Percentiles rank a stretch among this genome's conserved stretches.
Evolutionary conservation across 768 basidiomycete species (phyloP).

Genomic region (Suillus decipiens): DNA sequence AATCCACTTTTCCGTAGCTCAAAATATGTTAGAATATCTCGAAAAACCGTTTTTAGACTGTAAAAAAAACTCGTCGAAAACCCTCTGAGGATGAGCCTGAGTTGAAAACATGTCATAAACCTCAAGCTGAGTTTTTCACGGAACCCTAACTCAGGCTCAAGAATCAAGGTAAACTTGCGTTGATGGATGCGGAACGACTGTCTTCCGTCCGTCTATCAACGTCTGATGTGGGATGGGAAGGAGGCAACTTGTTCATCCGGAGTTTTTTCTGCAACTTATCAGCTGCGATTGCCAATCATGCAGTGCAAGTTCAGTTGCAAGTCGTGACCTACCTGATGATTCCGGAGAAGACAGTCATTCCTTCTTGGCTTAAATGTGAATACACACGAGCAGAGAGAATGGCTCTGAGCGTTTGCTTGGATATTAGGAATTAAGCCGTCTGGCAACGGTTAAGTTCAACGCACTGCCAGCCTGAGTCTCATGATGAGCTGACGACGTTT

Average conservation of each 20-base stretch:
- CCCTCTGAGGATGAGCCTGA: no score
- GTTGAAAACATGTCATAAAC: no score
- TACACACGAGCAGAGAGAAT: not conserved
- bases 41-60: no score
- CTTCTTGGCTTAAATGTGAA: not conserved
- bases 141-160: no score
- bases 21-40: no score
- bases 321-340: no score
- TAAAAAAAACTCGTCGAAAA: no score
- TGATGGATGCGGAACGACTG: not conserved
- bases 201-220: not conserved
- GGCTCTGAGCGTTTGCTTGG: not conserved
- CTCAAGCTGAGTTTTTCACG: no score
- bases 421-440: not conserved
- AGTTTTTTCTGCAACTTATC: not conserved
- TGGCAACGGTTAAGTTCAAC: not conserved
- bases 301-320: not conserved
- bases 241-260: not conserved
- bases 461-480: not conserved
- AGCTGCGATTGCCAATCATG: not conserved
- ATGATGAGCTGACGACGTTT: not conserved
- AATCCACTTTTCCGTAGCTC: no score
- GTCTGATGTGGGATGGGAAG: not conserved
- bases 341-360: not conserved
- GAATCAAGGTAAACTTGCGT: not conserved